Base-by-base conservation (phyloP, 441 rosid species). In the Capsella rubella region DNA sequence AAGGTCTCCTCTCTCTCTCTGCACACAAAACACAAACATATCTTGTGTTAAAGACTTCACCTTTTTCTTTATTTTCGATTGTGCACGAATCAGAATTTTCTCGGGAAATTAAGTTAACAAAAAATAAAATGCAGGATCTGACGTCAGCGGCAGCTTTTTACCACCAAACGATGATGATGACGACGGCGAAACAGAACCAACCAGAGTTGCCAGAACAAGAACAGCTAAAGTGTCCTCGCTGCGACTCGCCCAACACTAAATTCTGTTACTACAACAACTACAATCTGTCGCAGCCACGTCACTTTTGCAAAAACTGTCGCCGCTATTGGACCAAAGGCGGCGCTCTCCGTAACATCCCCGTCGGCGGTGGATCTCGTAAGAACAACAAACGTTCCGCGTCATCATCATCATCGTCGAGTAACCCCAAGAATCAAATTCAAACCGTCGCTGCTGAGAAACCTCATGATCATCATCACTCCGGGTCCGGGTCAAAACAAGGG, bases 241-340 rank as follows among this genome's bases (percentile, higher is more conserved):
- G 98, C 69, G 89, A 89, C n/a, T 93, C 98, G 6, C 46, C 73
- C 68, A 89, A 93, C 88, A 93, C 98, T 64, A 93, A 93, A 43
- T 93, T 93, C 88, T 93, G 98, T 80, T 92, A 90, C 87, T 92
- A 89, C 84, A 92, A 92, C 86, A 92, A 90, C 81, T 92, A 92
- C 80, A 92, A 92, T 78, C 83, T 92, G 73, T 92, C 96, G 21
- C 97, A 92, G 88, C 97, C 97, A 29, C 97, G 97, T 61, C 91
- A 90, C 83, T 92, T 76, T 72, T 92, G 97, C 86, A 92, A 90
- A 85, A 75, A 74, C 83, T 92, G 97, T 73, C 86, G 93, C 45
- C 84, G 98, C 45, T 92, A 92, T 79, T 92, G 98, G 98, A 92
- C 98, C 53, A 90, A 88, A 83, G 98, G 98, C 13, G 97, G 97